Conservation (phyloP, 768 basidiomycete species). For the Podaxis pistillaris region DNA sequence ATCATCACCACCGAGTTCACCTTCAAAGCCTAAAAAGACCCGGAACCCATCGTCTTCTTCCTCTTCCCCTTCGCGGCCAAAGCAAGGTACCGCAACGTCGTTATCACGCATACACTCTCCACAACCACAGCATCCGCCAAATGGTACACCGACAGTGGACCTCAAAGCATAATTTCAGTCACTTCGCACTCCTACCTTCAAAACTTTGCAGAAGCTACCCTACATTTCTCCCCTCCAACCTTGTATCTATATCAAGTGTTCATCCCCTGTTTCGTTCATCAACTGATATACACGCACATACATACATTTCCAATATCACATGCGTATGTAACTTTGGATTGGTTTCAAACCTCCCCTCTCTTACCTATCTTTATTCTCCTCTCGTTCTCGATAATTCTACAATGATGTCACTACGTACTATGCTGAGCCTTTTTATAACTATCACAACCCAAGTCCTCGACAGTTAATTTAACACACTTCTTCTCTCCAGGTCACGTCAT, state of each 20-base stretch:
- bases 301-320: background rate
- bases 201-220: background rate
- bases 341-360: background rate
- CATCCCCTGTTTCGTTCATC: background rate
- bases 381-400: background rate
- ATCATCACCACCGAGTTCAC: background rate
- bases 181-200: too few species aligned
- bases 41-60: background rate
- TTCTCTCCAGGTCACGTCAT: background rate
- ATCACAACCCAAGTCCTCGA: too few species aligned
- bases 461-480: background rate
- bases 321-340: background rate
- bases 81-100: background rate
- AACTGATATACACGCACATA: background rate
- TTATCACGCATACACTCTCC: conserved; percentile 23
- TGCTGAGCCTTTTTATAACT: too few species aligned
- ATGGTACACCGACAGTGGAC: conserved; percentile 24
- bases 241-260: conserved; percentile 1
- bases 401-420: too few species aligned
- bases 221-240: background rate
- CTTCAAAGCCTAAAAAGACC: background rate
- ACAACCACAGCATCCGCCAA: conserved; percentile 21
- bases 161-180: conserved; percentile 24
- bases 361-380: background rate
- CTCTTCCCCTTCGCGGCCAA: background rate